phyloP scores from a whole-genome alignment of 441 rosid genomes.

The Viola pubescens region DNA sequence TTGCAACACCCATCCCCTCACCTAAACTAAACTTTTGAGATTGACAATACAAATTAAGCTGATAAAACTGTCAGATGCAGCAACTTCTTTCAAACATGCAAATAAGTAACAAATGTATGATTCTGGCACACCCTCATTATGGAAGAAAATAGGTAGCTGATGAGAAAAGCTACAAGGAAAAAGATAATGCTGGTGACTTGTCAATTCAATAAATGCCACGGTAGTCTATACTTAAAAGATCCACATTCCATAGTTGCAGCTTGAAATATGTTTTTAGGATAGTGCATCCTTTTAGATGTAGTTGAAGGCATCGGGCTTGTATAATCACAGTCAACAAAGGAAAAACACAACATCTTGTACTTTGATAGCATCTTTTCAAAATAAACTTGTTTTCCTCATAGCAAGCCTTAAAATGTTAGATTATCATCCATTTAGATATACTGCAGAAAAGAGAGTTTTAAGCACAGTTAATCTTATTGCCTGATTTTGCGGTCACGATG shows the following conservation, averaged over 20 bases:
- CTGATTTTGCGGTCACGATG: slow-evolving; percentile 10
- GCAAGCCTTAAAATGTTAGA: too few species aligned
- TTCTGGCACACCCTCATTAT: neutral
- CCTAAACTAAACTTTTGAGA: neutral
- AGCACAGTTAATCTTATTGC: neutral
- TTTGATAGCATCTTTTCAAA: too few species aligned
- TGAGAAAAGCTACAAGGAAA: too few species aligned
- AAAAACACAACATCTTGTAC: too few species aligned
- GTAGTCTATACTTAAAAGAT: neutral
- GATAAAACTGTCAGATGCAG: slow-evolving; percentile 1
- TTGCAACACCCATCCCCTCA: neutral
- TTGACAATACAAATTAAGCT: slow-evolving; percentile 1
- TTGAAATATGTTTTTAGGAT: neutral
- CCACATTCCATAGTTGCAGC: neutral
- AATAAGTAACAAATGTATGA: neutral
- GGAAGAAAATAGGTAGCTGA: too few species aligned
- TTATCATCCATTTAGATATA: neutral
- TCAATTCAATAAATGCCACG: neutral
- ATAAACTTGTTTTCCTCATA: too few species aligned
- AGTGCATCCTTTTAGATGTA: neutral
- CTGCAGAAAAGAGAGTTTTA: neutral
- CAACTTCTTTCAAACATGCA: slow-evolving; percentile 1
- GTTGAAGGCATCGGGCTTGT: neutral
- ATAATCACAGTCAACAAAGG: neutral
- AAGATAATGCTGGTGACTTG: too few species aligned